Evolutionary conservation across 129 eudicot species (phyloP).

Genomic region (Heracleum sosnowskyi): DNA sequence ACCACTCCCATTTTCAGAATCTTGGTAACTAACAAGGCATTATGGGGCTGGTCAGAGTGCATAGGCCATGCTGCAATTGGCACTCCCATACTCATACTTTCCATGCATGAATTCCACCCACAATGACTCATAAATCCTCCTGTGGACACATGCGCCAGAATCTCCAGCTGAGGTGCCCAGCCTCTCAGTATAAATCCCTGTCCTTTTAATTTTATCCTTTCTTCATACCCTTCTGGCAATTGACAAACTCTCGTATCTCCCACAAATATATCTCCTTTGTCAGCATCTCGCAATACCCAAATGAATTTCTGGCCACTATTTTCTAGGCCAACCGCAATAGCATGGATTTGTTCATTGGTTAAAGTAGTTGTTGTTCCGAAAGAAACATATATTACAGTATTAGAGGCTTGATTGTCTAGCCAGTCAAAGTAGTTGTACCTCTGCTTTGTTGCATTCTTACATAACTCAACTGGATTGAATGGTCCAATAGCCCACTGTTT

Average conservation of each 20-base stretch:
- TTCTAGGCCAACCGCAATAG: background rate
- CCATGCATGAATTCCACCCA: background rate
- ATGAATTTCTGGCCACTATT: background rate
- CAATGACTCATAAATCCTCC: background rate
- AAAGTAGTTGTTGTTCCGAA: conserved; percentile 37
- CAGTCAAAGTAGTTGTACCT: conserved; percentile 27
- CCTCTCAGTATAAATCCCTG: background rate
- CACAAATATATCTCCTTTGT: background rate
- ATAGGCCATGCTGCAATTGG: background rate
- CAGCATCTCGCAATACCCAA: background rate
- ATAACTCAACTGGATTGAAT: background rate
- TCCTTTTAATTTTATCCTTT: background rate
- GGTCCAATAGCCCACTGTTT: conserved; percentile 5
- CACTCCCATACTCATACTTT: background rate
- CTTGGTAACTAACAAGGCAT: background rate
- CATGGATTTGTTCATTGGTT: background rate
- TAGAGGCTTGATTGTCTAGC: conserved; percentile 40
- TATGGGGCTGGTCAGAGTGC: background rate
- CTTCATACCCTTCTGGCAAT: background rate
- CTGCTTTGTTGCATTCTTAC: background rate
- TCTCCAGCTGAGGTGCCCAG: background rate
- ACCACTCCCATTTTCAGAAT: background rate
- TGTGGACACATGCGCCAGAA: background rate
- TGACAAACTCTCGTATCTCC: background rate
- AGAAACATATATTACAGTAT: conserved; percentile 35